phyloP scores from a whole-genome alignment of 306 rosid species.

The Lathyrus oleraceus region DNA sequence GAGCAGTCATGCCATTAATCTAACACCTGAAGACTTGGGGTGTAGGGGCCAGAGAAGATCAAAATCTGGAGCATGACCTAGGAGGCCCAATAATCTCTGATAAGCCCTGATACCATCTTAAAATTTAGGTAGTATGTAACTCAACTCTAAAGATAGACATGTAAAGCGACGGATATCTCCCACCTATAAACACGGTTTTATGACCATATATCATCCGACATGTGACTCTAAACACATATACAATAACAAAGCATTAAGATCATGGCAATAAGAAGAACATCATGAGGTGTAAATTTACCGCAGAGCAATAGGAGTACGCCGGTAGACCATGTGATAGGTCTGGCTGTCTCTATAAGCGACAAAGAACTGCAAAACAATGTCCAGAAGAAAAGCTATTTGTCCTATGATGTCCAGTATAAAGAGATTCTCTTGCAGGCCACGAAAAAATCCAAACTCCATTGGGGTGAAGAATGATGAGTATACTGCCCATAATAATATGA shows the following conservation, averaged over 20 bases:
- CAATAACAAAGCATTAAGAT: slow-evolving; percentile 8
- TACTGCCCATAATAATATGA: slow-evolving; percentile 92
- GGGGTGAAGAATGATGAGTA: slow-evolving; percentile 99
- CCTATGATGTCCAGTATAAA: slow-evolving; percentile 77
- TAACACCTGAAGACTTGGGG: no score
- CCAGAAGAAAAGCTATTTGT: slow-evolving; percentile 77
- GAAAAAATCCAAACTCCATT: slow-evolving; percentile 87
- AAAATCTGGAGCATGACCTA: no score
- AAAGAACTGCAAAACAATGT: slow-evolving; percentile 74
- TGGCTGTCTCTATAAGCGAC: slow-evolving; percentile 74
- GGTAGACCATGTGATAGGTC: slow-evolving; percentile 76
- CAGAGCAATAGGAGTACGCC: slow-evolving; percentile 70
- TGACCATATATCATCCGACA: background rate
- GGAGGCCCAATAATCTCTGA: no score
- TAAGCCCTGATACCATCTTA: background rate
- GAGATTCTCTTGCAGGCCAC: slow-evolving; percentile 72
- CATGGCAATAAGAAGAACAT: slow-evolving; percentile 5
- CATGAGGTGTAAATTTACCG: slow-evolving; percentile 44
- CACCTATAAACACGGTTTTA: background rate
- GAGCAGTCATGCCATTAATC: no score
- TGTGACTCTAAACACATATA: background rate
- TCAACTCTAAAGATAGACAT: background rate
- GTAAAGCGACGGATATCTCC: background rate
- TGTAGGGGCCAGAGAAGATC: no score
- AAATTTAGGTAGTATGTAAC: no score